Conservation (phyloP, 306 rosid genomes). For the Hippophae rhamnoides region DNA sequence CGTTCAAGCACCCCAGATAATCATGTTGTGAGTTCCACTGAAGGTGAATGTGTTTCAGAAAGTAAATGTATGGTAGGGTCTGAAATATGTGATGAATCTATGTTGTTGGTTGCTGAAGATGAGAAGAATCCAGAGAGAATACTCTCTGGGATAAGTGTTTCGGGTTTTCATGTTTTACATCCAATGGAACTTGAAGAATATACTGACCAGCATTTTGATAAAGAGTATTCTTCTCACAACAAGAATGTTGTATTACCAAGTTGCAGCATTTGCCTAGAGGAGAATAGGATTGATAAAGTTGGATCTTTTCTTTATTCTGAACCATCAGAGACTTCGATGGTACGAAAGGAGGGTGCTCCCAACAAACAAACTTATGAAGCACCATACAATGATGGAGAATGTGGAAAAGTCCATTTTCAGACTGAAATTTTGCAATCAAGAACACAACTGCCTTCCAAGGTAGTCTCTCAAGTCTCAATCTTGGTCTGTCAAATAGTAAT, state of each 20-base stretch:
- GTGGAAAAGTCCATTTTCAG: slow-evolving; percentile 28
- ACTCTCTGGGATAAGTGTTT: slow-evolving; percentile 9
- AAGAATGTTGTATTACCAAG: slow-evolving; percentile 13
- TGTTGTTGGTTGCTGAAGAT: slow-evolving; percentile 7
- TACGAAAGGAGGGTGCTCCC: slow-evolving; percentile 22
- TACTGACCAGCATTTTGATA: slow-evolving; percentile 20
- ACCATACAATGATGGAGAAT: slow-evolving; percentile 25
- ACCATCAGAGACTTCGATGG: slow-evolving; percentile 30
- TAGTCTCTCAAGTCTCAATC: slow-evolving; percentile 16
- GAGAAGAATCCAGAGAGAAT: slow-evolving; percentile 15
- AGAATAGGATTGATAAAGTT: slow-evolving; percentile 16
- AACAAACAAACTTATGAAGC: slow-evolving; percentile 19
- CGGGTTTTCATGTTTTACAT: slow-evolving; percentile 12
- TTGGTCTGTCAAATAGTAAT: neutral
- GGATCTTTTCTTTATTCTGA: slow-evolving; percentile 22
- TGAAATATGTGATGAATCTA: slow-evolving; percentile 13
- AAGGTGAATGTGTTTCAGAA: slow-evolving; percentile 12
- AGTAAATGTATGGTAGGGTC: slow-evolving; percentile 14
- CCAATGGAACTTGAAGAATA: slow-evolving; percentile 12
- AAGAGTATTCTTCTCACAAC: slow-evolving; percentile 18
- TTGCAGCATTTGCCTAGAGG: slow-evolving; percentile 15
- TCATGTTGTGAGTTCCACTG: slow-evolving; percentile 8
- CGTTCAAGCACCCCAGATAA: slow-evolving; percentile 11
- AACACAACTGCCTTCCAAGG: slow-evolving; percentile 40
- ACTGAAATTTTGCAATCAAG: slow-evolving; percentile 26